Evolutionary conservation across 495 filamentous ascomycete species (phyloP), one percentile per base, ranked within the genome.

Genomic region (Annulohypoxylon moriforme): DNA sequence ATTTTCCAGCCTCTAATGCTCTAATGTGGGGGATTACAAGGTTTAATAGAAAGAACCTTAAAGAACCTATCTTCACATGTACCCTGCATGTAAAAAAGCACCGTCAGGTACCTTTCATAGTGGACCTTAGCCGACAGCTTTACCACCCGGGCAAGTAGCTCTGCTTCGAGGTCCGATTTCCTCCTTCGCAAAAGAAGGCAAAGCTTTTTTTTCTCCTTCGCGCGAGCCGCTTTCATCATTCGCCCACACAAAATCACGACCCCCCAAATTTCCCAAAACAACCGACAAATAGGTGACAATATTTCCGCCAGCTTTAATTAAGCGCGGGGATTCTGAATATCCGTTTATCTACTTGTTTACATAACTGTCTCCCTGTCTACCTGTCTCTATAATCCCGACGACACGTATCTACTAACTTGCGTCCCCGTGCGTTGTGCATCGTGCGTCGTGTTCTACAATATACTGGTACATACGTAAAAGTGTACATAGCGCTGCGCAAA

Each of bases 221-320:
- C 55, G 42, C 72, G 69, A 78, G 72, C 72, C 76, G 68, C 76
- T 76, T 76, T 77, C 76, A 75, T 76, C 76, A 78, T 78, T 57
- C 60, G 68, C 68, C 72, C 69, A 29, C 75, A 76, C 72, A 67
- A 64, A 71, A 68, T 42, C 60, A 57, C 29, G 56, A 66, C 38
- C 64, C 42, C 53, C 27, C 20, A 57, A 68, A 69, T 60, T 67
- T 57, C 49, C 66, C 61, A 60, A 69, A 69, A 64, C 67, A 68
- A 64, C 65, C 75, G 46, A 65, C 61, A 69, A 66, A 68, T 59
- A 55, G 25, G 20, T 36, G 24, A 33, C 36, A 20, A 36, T n/a
- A 36, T 13, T 13, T 57, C 29, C 27, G 25, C 58, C 2, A 64
- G 29, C 38, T 69, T 69, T 69, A 73, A 73, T 73, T 73, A 69